A percentile compares a stretch with the other conserved stretches of the same genome.
Conservation (phyloP, 805 yeast species). For the Spathaspora passalidarum region DNA sequence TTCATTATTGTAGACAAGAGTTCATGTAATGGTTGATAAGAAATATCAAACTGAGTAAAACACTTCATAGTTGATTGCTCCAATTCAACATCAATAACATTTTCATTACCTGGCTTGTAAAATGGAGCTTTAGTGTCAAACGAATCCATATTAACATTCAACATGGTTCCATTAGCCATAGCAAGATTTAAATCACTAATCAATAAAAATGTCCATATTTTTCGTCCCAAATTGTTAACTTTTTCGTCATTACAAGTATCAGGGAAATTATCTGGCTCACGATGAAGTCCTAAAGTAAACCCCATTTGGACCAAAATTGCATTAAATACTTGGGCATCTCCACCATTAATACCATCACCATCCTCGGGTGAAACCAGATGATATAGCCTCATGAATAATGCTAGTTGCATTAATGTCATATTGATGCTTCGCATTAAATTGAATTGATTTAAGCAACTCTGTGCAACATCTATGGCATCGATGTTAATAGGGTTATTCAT, state of each 20-base stretch:
- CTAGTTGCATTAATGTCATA: constrained; percentile 52
- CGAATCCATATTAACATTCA: constrained; percentile 24
- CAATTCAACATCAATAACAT: constrained; percentile 30
- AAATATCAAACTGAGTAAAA: constrained; percentile 23
- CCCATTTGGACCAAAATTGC: constrained; percentile 67
- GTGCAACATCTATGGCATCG: constrained; percentile 29
- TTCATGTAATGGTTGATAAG: constrained; percentile 23
- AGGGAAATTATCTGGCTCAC: constrained; percentile 53
- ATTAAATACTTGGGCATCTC: constrained; percentile 52
- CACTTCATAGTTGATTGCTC: constrained; percentile 34
- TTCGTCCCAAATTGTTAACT: constrained; percentile 49
- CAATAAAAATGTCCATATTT: constrained; percentile 49
- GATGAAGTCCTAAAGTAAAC: constrained; percentile 59
- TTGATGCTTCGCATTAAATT: constrained; percentile 38
- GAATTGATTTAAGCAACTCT: constrained; percentile 34
- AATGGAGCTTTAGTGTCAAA: constrained; percentile 30
- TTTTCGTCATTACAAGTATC: constrained; percentile 22
- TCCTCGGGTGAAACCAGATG: constrained; percentile 49
- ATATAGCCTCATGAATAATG: constrained; percentile 50
- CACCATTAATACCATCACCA: constrained; percentile 58
- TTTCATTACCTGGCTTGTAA: constrained; percentile 32
- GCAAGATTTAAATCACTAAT: constrained; percentile 31
- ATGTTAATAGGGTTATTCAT: constrained; percentile 28
- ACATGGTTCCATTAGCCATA: constrained; percentile 30
- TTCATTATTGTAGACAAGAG: constrained; percentile 21